Conservation (phyloP, 805 yeast species). For the Sugiyamaella floridensis region DNA sequence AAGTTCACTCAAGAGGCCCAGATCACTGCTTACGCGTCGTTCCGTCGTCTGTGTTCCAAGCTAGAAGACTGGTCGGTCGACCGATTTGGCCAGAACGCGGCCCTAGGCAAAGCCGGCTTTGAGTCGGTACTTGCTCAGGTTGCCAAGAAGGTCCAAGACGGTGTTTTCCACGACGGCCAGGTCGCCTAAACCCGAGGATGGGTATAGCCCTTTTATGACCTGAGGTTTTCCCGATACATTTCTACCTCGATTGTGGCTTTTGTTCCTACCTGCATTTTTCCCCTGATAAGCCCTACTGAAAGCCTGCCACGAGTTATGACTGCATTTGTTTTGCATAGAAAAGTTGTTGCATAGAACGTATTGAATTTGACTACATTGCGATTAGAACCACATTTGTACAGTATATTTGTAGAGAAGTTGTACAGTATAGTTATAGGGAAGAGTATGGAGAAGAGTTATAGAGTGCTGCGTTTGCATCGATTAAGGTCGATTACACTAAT, state of each 20-base stretch:
- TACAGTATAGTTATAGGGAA: no score
- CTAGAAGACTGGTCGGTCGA: slow-evolving; percentile 90
- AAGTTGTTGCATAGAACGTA: not conserved
- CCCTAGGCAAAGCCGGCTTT: slow-evolving; percentile 74
- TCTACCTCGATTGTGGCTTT: no score
- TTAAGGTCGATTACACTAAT: no score
- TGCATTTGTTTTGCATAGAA: not conserved
- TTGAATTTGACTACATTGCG: no score
- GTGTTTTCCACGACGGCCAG: slow-evolving; percentile 15
- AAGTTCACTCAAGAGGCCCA: slow-evolving; percentile 76
- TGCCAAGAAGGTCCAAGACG: slow-evolving; percentile 22
- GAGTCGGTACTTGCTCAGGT: slow-evolving; percentile 59
- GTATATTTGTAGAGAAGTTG: no score
- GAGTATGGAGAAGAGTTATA: no score
- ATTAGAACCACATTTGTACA: no score
- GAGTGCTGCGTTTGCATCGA: no score
- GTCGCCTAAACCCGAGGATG: no score
- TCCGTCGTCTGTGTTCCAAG: slow-evolving; percentile 64
- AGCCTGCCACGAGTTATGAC: not conserved
- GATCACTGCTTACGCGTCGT: slow-evolving; percentile 74
- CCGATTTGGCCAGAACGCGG: slow-evolving; percentile 82
- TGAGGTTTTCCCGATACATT: no score
- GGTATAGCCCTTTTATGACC: no score
- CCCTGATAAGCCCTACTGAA: not conserved
- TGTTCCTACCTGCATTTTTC: no score